These are phyloP conservation scores for Gomphus bonarii DNA, from an alignment of 1,284 basidiomycete species.

Conservation along the genomic window DNA sequence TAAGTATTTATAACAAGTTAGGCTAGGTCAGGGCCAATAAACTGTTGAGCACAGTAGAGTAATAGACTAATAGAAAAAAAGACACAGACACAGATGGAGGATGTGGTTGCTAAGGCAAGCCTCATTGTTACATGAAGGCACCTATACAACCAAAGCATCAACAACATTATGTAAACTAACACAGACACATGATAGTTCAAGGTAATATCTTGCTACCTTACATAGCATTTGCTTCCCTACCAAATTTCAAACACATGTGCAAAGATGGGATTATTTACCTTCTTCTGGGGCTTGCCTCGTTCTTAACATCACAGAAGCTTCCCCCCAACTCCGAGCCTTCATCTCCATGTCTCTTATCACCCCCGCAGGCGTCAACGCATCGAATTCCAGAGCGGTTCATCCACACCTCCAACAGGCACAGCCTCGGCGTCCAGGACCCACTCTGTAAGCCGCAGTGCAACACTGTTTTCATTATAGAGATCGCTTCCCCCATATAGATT, in stretches of 20 bases:
- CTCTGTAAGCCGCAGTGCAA: slow-evolving; percentile 13
- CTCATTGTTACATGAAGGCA: no score
- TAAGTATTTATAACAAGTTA: no score
- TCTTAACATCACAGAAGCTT: slow-evolving; percentile 50
- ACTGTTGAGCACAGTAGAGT: no score
- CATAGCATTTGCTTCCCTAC: background rate
- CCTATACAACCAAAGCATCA: no score
- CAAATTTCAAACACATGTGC: background rate
- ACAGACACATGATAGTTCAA: slow-evolving; percentile 45
- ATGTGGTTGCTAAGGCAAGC: no score
- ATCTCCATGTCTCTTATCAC: slow-evolving; percentile 4
- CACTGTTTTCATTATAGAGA: no score
- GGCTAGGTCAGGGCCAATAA: no score
- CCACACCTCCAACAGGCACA: slow-evolving; percentile 63
- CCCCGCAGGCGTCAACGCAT: slow-evolving; percentile 18
- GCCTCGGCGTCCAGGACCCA: slow-evolving; percentile 30
- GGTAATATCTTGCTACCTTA: no score
- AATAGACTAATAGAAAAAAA: no score
- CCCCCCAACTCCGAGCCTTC: slow-evolving; percentile 29
- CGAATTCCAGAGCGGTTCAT: slow-evolving; percentile 42
- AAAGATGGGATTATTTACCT: slow-evolving; percentile 48
- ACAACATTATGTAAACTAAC: no score
- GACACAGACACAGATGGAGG: no score
- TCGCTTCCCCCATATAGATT: no score
- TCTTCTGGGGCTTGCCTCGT: slow-evolving; percentile 54